phyloP scores from a whole-genome alignment of 305 asterid genomes.

The Salvia sclarea region DNA sequence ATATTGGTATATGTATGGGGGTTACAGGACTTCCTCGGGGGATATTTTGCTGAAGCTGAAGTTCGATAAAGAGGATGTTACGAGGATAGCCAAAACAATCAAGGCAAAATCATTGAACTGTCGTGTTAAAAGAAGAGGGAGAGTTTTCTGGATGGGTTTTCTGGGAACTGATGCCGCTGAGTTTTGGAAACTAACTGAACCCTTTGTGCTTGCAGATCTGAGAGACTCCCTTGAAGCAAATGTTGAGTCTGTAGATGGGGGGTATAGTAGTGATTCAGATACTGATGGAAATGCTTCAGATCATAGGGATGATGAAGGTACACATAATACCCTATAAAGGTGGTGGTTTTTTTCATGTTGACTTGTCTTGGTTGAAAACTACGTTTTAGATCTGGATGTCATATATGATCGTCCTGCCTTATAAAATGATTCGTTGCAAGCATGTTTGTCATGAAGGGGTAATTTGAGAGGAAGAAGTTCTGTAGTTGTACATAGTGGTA shows the following conservation, averaged over 20 bases:
- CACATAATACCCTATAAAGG: neutral
- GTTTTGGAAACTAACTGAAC: constrained; percentile 68
- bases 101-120: constrained; percentile 57
- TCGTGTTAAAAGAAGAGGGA: constrained; percentile 61
- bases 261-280: constrained; percentile 34
- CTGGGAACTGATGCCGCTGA: constrained; percentile 58
- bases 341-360: neutral
- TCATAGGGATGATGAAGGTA: constrained; percentile 33
- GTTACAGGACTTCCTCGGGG: constrained; percentile 72
- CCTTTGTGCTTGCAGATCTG: constrained; percentile 65
- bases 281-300: constrained; percentile 45
- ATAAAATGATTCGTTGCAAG: neutral
- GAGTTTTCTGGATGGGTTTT: constrained; percentile 75
- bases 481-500: constrained; percentile 8
- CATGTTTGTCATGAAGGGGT: neutral
- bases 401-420: neutral
- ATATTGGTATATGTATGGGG: constrained; percentile 93
- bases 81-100: constrained; percentile 49
- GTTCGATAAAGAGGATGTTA: constrained; percentile 58
- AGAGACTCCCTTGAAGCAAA: constrained; percentile 51
- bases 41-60: constrained; percentile 75
- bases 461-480: neutral
- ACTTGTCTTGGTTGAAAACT: neutral
- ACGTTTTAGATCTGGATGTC: neutral
- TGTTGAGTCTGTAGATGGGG: constrained; percentile 32